These are phyloP conservation scores for Alternaria postmessia DNA, from an alignment of 2,329 filamentous ascomycete species.

Conservation along the genomic window DNA sequence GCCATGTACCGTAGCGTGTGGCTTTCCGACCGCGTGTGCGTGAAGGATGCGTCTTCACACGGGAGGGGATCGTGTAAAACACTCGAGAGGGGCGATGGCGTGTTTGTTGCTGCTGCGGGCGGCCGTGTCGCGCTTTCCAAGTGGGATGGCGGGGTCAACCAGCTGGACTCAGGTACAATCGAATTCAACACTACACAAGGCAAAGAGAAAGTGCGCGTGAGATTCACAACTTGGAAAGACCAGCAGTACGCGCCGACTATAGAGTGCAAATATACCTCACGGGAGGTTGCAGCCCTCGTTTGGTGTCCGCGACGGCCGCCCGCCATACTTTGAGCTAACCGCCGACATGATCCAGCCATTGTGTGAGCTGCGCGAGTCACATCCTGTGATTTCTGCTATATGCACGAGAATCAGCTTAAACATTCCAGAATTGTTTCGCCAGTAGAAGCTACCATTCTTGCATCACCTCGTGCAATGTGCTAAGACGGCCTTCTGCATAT, in stretches of 20 bases:
- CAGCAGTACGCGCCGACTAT: slow-evolving; percentile 7
- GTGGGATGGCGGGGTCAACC: slow-evolving; percentile 20
- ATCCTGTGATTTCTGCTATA: slow-evolving; percentile 38
- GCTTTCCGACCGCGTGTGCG: neutral
- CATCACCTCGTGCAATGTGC: neutral
- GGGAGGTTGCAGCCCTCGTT: slow-evolving; percentile 13
- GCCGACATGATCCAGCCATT: slow-evolving; percentile 34
- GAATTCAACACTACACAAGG: slow-evolving; percentile 1
- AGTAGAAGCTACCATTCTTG: slow-evolving; percentile 3
- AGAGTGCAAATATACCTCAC: slow-evolving; percentile 20
- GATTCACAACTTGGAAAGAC: neutral
- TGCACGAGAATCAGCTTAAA: slow-evolving; percentile 22
- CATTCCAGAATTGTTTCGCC: slow-evolving; percentile 22
- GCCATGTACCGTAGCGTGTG: neutral
- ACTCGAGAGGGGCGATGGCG: slow-evolving; percentile 15
- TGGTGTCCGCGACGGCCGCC: slow-evolving; percentile 22
- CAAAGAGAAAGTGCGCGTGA: neutral
- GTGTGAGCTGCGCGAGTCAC: slow-evolving; percentile 34
- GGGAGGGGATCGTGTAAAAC: neutral
- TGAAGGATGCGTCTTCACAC: neutral
- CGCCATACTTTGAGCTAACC: slow-evolving; percentile 30
- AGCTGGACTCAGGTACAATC: slow-evolving; percentile 7
- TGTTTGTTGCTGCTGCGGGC: slow-evolving; percentile 7
- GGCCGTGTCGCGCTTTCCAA: slow-evolving; percentile 3
- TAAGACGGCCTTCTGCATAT: neutral